A percentile compares a stretch with the other conserved stretches of the same genome.
Evolutionary conservation across 2,329 filamentous ascomycete species (phyloP).

Genomic region (Sarocladiaceae sp.): DNA sequence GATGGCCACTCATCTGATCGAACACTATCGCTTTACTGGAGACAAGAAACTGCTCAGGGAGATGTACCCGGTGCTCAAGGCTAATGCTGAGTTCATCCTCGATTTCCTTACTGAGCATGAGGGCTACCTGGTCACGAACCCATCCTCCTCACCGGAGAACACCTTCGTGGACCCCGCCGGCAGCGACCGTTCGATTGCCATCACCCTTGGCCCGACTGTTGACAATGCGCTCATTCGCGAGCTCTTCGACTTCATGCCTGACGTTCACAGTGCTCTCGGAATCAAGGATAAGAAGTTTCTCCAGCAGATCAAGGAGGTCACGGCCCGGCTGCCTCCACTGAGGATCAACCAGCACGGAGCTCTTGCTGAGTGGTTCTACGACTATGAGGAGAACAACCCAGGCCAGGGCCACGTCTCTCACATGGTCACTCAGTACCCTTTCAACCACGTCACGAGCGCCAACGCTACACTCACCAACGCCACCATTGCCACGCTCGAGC

Average conservation of each 20-base stretch:
- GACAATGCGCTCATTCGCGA: constrained; percentile 14
- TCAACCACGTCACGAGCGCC: constrained; percentile 8
- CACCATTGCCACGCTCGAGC: constrained; percentile 8
- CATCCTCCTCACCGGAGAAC: constrained; percentile 22
- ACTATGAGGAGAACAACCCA: constrained; percentile 11
- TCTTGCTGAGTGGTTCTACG: constrained; percentile 9
- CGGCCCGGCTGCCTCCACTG: not conserved
- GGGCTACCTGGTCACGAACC: constrained; percentile 19
- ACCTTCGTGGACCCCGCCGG: constrained; percentile 15
- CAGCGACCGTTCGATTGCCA: constrained; percentile 10
- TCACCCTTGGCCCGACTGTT: constrained; percentile 11
- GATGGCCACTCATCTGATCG: constrained; percentile 31
- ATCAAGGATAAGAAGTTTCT: constrained; percentile 11
- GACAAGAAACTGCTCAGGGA: constrained; percentile 22
- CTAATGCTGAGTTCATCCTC: constrained; percentile 22
- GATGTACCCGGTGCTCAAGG: constrained; percentile 22
- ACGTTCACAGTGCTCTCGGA: constrained; percentile 11
- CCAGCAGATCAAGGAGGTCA: constrained; percentile 5
- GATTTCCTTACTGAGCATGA: constrained; percentile 24
- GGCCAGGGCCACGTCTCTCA: constrained; percentile 12
- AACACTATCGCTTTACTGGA: constrained; percentile 29
- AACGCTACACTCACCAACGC: constrained; percentile 9
- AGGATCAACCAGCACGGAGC: constrained; percentile 6
- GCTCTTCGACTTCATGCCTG: constrained; percentile 10
- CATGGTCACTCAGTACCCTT: constrained; percentile 9